Conservation (phyloP, 2,329 filamentous ascomycete genomes). For the Fusarium sp. region DNA sequence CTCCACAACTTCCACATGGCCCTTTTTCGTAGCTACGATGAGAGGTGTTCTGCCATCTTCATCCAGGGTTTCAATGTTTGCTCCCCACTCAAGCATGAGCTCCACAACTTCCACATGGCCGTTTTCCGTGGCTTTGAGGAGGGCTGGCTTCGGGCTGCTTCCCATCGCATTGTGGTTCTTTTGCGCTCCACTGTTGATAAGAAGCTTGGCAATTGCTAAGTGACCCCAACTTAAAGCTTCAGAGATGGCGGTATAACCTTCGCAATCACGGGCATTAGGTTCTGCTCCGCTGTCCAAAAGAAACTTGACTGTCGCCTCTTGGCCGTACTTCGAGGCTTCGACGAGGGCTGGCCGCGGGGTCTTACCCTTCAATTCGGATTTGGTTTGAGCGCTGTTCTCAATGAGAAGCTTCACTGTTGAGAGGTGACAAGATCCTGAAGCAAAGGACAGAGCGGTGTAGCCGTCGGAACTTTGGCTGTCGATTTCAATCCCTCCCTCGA, state of each 20-base stretch:
- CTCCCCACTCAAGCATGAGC: neutral
- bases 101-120: neutral
- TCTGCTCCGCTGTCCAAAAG: neutral
- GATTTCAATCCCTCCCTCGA: neutral
- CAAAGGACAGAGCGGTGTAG: neutral
- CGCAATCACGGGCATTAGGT: neutral
- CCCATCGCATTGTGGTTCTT: fast-evolving
- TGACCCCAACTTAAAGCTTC: neutral
- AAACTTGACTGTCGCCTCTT: neutral
- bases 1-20: no score
- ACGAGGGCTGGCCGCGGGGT: neutral
- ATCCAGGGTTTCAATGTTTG: neutral
- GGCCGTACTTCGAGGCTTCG: neutral
- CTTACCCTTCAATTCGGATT: no score
- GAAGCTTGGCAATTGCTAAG: neutral
- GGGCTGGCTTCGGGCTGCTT: neutral
- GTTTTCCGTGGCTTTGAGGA: fast-evolving
- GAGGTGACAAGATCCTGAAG: neutral
- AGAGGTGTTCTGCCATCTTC: neutral
- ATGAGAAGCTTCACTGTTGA: neutral
- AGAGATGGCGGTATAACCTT: no score
- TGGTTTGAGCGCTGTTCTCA: no score
- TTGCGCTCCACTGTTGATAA: neutral
- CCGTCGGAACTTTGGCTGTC: fast-evolving
- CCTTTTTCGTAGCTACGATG: no score